Conservation (phyloP, 176 grass and related monocot species). For the Luzula sylvatica region DNA sequence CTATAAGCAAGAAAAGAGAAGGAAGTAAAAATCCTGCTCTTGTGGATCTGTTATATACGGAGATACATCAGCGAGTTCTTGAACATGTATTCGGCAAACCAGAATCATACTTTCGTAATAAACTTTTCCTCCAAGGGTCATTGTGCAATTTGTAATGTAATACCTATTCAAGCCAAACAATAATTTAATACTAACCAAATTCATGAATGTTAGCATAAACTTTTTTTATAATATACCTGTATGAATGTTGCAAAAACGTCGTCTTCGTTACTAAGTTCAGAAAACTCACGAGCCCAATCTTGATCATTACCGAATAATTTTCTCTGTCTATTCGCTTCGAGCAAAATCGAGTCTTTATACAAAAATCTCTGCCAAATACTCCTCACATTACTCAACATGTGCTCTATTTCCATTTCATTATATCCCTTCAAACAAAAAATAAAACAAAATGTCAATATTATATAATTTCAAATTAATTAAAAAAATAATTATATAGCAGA, state of each 20-base stretch:
- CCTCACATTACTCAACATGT: conserved; percentile 82
- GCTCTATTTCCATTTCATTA: conserved; percentile 69
- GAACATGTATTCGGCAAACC: conserved; percentile 32
- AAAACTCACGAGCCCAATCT: conserved; percentile 69
- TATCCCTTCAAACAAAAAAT: conserved; percentile 32
- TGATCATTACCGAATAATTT: conserved; percentile 48
- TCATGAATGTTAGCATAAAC: too few relatives aligned
- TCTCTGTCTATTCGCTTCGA: conserved; percentile 75
- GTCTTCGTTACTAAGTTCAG: conserved; percentile 58
- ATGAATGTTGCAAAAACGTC: conserved; percentile 91
- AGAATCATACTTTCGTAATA: conserved; percentile 29
- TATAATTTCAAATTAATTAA: not conserved
- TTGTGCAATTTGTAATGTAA: conserved; percentile 97
- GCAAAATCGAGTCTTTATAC: conserved; percentile 74
- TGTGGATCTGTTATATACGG: too few relatives aligned
- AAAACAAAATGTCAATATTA: too few relatives aligned
- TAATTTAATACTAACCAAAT: not conserved
- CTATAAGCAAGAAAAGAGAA: too few relatives aligned
- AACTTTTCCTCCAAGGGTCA: conserved; percentile 72
- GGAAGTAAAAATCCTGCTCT: too few relatives aligned
- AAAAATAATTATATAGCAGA: conserved; percentile 7
- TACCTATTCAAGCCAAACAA: conserved; percentile 18
- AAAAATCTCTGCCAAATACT: conserved; percentile 84
- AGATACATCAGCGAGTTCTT: not conserved
- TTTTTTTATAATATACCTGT: conserved; percentile 42